phyloP scores from a whole-genome alignment of 805 yeast genomes.

The Cyberlindnera suaveolens region DNA sequence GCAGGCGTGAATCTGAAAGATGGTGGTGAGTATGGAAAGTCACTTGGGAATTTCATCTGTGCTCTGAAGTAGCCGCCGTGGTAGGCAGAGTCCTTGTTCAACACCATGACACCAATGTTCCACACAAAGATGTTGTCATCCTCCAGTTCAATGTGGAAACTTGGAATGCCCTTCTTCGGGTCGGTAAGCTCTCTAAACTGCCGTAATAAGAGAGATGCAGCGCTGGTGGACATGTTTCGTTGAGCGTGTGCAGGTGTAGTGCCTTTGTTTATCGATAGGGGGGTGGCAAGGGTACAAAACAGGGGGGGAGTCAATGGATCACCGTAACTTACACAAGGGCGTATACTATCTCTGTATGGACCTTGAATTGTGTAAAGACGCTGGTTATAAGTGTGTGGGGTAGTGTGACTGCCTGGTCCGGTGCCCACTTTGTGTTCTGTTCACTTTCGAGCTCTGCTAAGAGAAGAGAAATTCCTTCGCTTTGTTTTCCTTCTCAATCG shows the following conservation, averaged over 20 bases:
- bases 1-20: slow-evolving; percentile 88
- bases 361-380: too few relatives aligned
- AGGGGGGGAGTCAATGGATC: too few relatives aligned
- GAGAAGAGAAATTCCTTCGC: too few relatives aligned
- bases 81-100: slow-evolving; percentile 82
- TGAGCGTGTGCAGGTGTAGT: neutral
- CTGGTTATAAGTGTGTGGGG: too few relatives aligned
- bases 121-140: slow-evolving; percentile 58
- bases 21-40: slow-evolving; percentile 92
- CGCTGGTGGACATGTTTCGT: slow-evolving; percentile 27
- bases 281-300: too few relatives aligned
- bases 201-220: slow-evolving; percentile 83
- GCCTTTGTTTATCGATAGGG: neutral
- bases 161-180: slow-evolving; percentile 75
- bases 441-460: too few relatives aligned
- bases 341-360: too few relatives aligned
- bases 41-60: slow-evolving; percentile 87
- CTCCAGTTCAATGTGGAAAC: slow-evolving; percentile 62
- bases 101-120: slow-evolving; percentile 91
- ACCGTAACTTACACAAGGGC: too few relatives aligned
- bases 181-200: slow-evolving; percentile 91
- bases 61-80: slow-evolving; percentile 95
- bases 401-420: too few relatives aligned
- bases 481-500: too few relatives aligned
- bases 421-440: too few relatives aligned